phyloP scores from a whole-genome alignment of 139 green algal species.

The Deuterostichococcus epilithicus region DNA sequence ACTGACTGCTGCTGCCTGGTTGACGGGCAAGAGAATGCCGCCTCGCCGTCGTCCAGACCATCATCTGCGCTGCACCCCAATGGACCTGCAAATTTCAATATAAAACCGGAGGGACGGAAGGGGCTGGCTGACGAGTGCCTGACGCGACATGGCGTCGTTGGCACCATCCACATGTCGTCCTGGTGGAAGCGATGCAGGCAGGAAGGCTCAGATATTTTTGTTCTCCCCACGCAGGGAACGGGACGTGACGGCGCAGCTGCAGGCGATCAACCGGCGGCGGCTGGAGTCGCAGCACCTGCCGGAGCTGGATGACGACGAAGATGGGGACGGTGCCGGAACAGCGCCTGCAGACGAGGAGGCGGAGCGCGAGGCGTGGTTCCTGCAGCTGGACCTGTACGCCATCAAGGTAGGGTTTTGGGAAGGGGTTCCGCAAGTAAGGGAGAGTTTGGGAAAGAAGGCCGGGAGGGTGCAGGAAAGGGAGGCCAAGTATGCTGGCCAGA shows the following conservation, averaged over 20 bases:
- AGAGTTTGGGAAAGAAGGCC: neutral
- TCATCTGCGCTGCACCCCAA: too few relatives aligned
- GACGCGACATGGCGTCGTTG: too few relatives aligned
- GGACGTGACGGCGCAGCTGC: slow-evolving; percentile 17
- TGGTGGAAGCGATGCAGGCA: too few relatives aligned
- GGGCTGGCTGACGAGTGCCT: too few relatives aligned
- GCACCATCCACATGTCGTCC: too few relatives aligned
- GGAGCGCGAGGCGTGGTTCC: slow-evolving; percentile 43
- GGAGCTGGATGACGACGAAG: neutral
- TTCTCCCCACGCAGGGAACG: slow-evolving; percentile 10
- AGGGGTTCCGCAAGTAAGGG: too few relatives aligned
- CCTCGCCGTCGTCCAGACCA: too few relatives aligned
- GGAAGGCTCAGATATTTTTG: too few relatives aligned
- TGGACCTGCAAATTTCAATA: too few relatives aligned
- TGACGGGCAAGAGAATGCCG: too few relatives aligned
- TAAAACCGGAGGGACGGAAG: too few relatives aligned
- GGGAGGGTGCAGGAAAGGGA: neutral
- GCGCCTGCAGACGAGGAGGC: slow-evolving; percentile 43
- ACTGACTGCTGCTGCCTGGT: too few relatives aligned
- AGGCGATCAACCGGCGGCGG: slow-evolving; percentile 28
- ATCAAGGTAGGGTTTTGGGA: slow-evolving; percentile 20
- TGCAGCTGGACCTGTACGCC: slow-evolving; percentile 39
- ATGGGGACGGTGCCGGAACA: slow-evolving; percentile 2
- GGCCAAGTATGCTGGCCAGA: neutral
- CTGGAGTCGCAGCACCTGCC: neutral